Conservation (phyloP, 805 yeast species). For the Suhomyces pyralidae region DNA sequence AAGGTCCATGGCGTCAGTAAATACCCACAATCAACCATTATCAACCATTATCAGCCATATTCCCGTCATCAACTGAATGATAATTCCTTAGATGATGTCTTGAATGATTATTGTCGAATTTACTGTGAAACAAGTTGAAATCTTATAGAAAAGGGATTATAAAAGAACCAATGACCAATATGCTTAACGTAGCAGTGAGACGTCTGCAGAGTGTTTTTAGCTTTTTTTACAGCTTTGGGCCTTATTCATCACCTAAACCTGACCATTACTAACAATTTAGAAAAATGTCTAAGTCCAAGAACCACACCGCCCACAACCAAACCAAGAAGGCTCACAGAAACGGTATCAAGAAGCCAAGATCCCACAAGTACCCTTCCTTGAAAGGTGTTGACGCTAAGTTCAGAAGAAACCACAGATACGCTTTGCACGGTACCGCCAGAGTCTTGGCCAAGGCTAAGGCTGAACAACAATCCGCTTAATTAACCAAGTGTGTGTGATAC, state of each 20-base stretch:
- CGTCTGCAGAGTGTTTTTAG: too few relatives aligned
- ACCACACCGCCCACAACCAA: slow-evolving; percentile 99
- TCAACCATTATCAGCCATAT: too few relatives aligned
- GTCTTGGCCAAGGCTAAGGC: slow-evolving; percentile 83
- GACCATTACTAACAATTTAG: slow-evolving; percentile 28
- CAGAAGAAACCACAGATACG: slow-evolving; percentile 99
- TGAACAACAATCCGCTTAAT: slow-evolving; percentile 43
- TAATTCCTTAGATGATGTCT: too few relatives aligned
- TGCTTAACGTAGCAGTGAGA: too few relatives aligned
- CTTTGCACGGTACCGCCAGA: slow-evolving; percentile 96
- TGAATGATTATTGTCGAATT: background rate
- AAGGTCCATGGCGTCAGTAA: background rate
- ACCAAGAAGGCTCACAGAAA: slow-evolving; percentile 99
- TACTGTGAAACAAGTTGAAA: background rate
- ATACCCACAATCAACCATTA: background rate
- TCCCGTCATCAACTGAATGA: too few relatives aligned
- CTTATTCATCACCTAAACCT: background rate
- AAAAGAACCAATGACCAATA: too few relatives aligned
- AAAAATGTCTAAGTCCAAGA: slow-evolving; percentile 97
- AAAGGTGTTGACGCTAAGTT: slow-evolving; percentile 99
- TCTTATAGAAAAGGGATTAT: background rate
- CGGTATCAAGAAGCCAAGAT: slow-evolving; percentile 99
- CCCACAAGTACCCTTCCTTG: slow-evolving; percentile 96
- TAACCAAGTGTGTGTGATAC: slow-evolving; percentile 6
- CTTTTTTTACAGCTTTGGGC: background rate